Conservation (phyloP, 345 rosid genomes). For the Orychophragmus violaceus region DNA sequence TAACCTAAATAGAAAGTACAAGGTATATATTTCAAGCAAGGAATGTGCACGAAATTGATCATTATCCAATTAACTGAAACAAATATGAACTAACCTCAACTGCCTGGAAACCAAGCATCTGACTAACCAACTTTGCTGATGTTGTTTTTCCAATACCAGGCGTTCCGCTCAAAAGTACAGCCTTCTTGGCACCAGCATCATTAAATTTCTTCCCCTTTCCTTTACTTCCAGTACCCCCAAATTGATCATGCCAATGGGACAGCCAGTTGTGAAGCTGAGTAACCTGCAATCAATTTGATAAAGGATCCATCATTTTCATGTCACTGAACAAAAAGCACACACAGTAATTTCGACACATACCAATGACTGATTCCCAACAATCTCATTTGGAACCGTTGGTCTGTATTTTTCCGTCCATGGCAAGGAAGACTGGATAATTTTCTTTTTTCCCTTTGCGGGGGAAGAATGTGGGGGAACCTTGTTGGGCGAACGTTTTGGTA, state of each 20-base stretch:
- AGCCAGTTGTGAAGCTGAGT: conserved; percentile 88
- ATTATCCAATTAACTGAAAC: neutral
- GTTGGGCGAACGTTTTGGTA: conserved; percentile 29
- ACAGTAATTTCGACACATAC: conserved; percentile 33
- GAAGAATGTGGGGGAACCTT: conserved; percentile 29
- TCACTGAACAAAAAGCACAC: neutral
- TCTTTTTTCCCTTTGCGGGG: conserved; percentile 44
- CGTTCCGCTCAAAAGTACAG: conserved; percentile 81
- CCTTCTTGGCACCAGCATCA: conserved; percentile 73
- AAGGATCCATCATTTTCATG: conserved; percentile 15
- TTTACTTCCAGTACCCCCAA: conserved; percentile 56
- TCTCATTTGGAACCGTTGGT: conserved; percentile 82
- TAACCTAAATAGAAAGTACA: conserved; percentile 46
- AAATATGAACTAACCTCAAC: conserved; percentile 57
- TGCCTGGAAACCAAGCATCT: conserved; percentile 91
- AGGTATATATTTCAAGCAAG: neutral
- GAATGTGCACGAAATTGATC: conserved; percentile 14
- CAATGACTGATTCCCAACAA: conserved; percentile 83
- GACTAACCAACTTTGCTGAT: conserved; percentile 79
- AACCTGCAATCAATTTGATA: conserved; percentile 46
- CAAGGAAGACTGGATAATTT: conserved; percentile 42
- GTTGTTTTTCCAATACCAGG: conserved; percentile 99
- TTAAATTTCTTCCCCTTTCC: conserved; percentile 68
- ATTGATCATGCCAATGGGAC: conserved; percentile 69
- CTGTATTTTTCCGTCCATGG: conserved; percentile 88